Percentiles rank a stretch among this genome's conserved stretches.
Evolutionary conservation across 805 yeast species (phyloP).

Genomic region (Zygoascus biomembranicola): DNA sequence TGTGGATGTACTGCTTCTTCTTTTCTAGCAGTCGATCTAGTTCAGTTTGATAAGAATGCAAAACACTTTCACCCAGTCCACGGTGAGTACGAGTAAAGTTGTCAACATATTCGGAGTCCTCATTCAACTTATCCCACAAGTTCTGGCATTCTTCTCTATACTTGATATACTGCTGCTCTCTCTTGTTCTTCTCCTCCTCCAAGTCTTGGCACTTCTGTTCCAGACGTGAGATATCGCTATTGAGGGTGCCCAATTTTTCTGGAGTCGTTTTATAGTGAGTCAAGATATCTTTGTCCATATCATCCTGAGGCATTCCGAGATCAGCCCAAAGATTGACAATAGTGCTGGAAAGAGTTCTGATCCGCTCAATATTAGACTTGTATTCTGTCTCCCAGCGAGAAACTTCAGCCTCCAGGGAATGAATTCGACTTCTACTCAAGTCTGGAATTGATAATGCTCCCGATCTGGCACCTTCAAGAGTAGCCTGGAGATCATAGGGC

Average conservation of each 20-base stretch:
- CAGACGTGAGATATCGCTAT: constrained; percentile 25
- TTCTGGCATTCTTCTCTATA: constrained; percentile 33
- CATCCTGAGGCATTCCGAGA: constrained; percentile 25
- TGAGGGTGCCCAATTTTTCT: constrained; percentile 18
- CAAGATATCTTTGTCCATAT: constrained; percentile 21
- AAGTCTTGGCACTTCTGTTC: constrained; percentile 18
- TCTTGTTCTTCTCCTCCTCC: constrained; percentile 31
- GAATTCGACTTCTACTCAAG: constrained; percentile 19
- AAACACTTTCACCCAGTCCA: constrained; percentile 38
- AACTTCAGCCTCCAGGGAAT: constrained; percentile 20
- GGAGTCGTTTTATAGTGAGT: constrained; percentile 17
- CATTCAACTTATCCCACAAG: constrained; percentile 53
- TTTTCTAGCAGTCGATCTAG: constrained; percentile 47
- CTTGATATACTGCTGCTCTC: constrained; percentile 25
- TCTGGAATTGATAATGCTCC: background rate
- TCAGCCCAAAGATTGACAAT: constrained; percentile 27
- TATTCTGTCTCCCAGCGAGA: constrained; percentile 19
- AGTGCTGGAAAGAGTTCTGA: constrained; percentile 17
- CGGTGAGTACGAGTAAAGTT: constrained; percentile 37
- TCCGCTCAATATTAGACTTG: constrained; percentile 13
- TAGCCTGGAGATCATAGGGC: background rate
- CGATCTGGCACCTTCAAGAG: background rate
- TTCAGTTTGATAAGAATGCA: constrained; percentile 49
- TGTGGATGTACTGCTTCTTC: constrained; percentile 57
- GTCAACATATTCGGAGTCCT: constrained; percentile 34